Conservation (phyloP, 1,284 basidiomycete species). For the Tremellales sp. region DNA sequence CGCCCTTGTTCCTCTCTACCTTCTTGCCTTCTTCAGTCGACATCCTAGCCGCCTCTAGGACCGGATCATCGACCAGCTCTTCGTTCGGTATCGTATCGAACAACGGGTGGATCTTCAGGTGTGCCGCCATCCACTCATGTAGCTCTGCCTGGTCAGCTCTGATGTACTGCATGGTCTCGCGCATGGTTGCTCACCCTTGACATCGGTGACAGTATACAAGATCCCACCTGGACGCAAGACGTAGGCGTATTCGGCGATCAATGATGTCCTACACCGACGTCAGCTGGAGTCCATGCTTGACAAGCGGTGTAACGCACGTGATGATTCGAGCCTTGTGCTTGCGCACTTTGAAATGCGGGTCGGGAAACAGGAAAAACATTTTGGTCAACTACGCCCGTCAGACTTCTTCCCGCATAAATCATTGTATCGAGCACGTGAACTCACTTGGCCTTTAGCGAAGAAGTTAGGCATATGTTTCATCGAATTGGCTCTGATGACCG, state of each 20-base stretch:
- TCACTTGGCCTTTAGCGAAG: slow-evolving; percentile 76
- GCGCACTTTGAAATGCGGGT: slow-evolving; percentile 96
- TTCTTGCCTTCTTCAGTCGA: slow-evolving; percentile 97
- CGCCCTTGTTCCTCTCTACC: slow-evolving; percentile 84
- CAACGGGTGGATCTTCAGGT: slow-evolving; percentile 78
- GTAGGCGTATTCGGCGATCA: slow-evolving; percentile 89
- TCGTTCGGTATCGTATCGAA: slow-evolving; percentile 77
- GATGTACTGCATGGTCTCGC: not conserved
- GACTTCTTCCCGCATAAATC: not conserved
- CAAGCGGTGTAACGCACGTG: slow-evolving; percentile 52
- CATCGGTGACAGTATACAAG: slow-evolving; percentile 97
- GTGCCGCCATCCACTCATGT: slow-evolving; percentile 91
- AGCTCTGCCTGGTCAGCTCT: slow-evolving; percentile 57
- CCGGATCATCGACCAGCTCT: slow-evolving; percentile 59
- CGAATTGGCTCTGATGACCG: slow-evolving; percentile 89
- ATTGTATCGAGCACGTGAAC: too few relatives aligned
- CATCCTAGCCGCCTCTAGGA: slow-evolving; percentile 73
- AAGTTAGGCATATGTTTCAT: slow-evolving; percentile 99
- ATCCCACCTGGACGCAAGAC: slow-evolving; percentile 86
- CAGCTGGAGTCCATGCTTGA: not conserved
- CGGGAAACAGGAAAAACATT: slow-evolving; percentile 97
- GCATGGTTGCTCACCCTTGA: slow-evolving; percentile 55
- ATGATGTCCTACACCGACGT: slow-evolving; percentile 60
- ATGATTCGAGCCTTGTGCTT: slow-evolving; percentile 98
- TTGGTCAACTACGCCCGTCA: slow-evolving; percentile 61